Base-by-base conservation (phyloP, 2,329 filamentous ascomycete species). In the Fusarium lateritium region DNA sequence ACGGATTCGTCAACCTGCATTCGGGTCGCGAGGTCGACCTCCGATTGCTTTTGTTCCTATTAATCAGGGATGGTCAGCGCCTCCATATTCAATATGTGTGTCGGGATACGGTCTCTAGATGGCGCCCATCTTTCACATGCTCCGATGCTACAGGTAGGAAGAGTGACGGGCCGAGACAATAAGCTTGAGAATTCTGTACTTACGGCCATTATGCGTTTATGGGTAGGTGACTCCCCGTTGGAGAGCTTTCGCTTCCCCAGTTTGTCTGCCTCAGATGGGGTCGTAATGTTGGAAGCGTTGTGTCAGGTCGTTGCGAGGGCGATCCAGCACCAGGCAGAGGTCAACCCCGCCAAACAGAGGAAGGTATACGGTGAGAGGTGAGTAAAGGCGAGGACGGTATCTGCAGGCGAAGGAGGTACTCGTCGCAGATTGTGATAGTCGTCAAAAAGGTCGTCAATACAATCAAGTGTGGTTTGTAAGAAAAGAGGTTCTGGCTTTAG, bases 161-260 rank as follows among this genome's bases (percentile, higher is more conserved):
- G 28, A 34, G 21, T n/a, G 24, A 14, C 24, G 34, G 7, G 36
- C 39, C n/a, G 21, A 42, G 4, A 22, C 6, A 33, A 13, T 15
- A 31, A 53, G 19, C 21, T 21, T 17, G 26, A 28, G 24, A 14
- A 63, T 56, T 52, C 54, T 59, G 33, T 44, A 83, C 88, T 81
- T 80, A 91, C 89, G 76, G 85, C 82, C 87, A 90, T 90, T 78
- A 77, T 85, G 82, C 83, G 85, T 81, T 90, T 90, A 50, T 82
- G 82, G 79, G 84, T 83, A 78, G 83, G 81, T 79, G 82, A 79
- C 77, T 88, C 87, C 83, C 86, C 86, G 82, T 83, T 82, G 71
- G 89, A 91, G 75, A 89, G 82, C 81, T 89, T 91, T 81, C 89
- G 88, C 84, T 91, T 91, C 85, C 87, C 88, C 86, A 87, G 85